Conservation (phyloP, 2,329 filamentous ascomycete genomes). For the Exophiala calicioides region DNA sequence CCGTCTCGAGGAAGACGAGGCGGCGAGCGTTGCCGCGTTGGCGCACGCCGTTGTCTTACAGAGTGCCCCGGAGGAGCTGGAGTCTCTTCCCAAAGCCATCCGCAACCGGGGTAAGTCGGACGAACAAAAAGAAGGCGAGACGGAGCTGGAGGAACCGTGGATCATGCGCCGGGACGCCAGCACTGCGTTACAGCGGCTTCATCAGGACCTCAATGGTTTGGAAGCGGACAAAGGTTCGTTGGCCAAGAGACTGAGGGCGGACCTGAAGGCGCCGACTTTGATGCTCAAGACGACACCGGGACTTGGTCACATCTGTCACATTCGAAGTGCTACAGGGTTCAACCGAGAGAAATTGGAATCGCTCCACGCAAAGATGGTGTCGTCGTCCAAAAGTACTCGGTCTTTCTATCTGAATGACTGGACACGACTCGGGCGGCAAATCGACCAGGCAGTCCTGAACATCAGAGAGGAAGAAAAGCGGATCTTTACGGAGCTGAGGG, state of each 20-base stretch:
- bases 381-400: slow-evolving; percentile 78
- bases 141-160: slow-evolving; percentile 55
- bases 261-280: slow-evolving; percentile 64
- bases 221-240: slow-evolving; percentile 62
- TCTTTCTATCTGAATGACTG: slow-evolving; percentile 83
- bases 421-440: slow-evolving; percentile 74
- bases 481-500: slow-evolving; percentile 73
- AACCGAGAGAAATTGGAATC: slow-evolving; percentile 56
- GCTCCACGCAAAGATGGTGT: slow-evolving; percentile 60
- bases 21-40: slow-evolving; percentile 68
- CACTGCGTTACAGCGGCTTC: slow-evolving; percentile 63
- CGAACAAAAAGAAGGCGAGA: slow-evolving; percentile 38
- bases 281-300: slow-evolving; percentile 83
- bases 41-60: slow-evolving; percentile 70
- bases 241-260: slow-evolving; percentile 60
- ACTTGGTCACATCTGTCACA: slow-evolving; percentile 85
- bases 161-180: slow-evolving; percentile 70
- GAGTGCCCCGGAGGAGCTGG: slow-evolving; percentile 63
- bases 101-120: slow-evolving; percentile 34
- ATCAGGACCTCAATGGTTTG: slow-evolving; percentile 65
- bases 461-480: slow-evolving; percentile 83
- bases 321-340: slow-evolving; percentile 61
- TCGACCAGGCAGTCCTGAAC: slow-evolving; percentile 74
- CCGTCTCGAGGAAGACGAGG: slow-evolving; percentile 70
- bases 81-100: slow-evolving; percentile 56